phyloP scores from a whole-genome alignment of 495 filamentous ascomycete species.

The Ascodesmis nigricans region DNA sequence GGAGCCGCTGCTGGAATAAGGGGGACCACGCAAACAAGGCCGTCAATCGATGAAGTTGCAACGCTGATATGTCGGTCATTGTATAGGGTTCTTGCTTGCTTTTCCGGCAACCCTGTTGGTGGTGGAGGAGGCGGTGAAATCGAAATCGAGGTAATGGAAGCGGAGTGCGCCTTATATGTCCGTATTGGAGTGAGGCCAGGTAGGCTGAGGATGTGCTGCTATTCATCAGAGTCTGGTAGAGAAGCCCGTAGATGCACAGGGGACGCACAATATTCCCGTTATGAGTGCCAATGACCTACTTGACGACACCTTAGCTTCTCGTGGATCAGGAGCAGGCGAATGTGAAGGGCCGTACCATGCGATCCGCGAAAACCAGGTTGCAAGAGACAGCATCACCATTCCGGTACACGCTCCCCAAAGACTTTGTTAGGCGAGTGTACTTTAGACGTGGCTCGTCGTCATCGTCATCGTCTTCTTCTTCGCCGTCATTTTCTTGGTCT shows the following conservation, averaged over 20 bases:
- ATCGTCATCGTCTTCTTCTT: conserved; percentile 62
- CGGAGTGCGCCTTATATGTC: conserved; percentile 75
- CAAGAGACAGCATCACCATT: conserved; percentile 87
- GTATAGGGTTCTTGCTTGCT: conserved; percentile 26
- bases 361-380: conserved; percentile 77
- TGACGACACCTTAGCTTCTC: conserved; percentile 1
- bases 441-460: conserved; percentile 94
- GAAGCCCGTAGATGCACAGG: not conserved
- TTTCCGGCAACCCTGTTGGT: conserved; percentile 38
- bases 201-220: conserved; percentile 62
- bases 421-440: conserved; percentile 64
- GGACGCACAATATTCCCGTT: conserved; percentile 85
- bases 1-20: conserved; percentile 39
- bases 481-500: conserved; percentile 32
- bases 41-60: conserved; percentile 83
- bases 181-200: conserved; percentile 58
- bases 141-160: conserved; percentile 71
- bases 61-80: conserved; percentile 38
- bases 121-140: conserved; percentile 68
- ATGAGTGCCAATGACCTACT: conserved; percentile 76
- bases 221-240: not conserved
- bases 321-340: no score
- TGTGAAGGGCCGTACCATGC: conserved; percentile 55
- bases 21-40: conserved; percentile 75
- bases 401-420: conserved; percentile 59